Conservation (phyloP, 257 asterid genomes). For the Fraxinus pennsylvanica region DNA sequence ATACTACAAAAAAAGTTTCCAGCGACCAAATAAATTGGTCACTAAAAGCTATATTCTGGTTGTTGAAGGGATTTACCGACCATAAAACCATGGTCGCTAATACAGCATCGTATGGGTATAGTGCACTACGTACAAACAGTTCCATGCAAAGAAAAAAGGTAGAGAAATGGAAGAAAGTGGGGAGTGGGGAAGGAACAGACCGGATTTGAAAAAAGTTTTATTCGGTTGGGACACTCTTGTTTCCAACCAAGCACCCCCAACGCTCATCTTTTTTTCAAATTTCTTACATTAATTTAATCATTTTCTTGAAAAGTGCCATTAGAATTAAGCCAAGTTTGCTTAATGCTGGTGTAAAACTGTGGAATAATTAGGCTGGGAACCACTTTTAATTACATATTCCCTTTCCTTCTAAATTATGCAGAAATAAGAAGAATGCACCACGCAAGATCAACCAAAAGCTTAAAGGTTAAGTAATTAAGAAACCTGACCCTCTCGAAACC, state of each 20-base stretch:
- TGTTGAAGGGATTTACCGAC: no score
- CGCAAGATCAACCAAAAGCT: conserved; percentile 31
- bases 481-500: conserved; percentile 35
- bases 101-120: not conserved
- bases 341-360: not conserved
- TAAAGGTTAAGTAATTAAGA: conserved; percentile 42
- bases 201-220: conserved; percentile 27
- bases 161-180: not conserved
- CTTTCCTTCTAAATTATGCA: not conserved
- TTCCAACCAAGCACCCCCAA: conserved; percentile 30
- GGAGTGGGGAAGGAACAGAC: conserved; percentile 7
- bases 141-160: not conserved
- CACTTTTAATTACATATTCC: not conserved
- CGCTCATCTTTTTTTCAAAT: conserved; percentile 5
- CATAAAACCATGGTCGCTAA: no score
- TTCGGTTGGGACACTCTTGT: conserved; percentile 33
- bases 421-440: not conserved
- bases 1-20: no score
- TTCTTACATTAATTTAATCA: not conserved
- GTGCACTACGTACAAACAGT: not conserved
- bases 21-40: no score
- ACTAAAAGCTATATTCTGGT: no score
- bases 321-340: conserved; percentile 1
- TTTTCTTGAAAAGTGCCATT: not conserved
- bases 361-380: not conserved